Evolutionary conservation across 1,139 yeast species (phyloP).

Genomic region (Blastobotrys niveus): DNA sequence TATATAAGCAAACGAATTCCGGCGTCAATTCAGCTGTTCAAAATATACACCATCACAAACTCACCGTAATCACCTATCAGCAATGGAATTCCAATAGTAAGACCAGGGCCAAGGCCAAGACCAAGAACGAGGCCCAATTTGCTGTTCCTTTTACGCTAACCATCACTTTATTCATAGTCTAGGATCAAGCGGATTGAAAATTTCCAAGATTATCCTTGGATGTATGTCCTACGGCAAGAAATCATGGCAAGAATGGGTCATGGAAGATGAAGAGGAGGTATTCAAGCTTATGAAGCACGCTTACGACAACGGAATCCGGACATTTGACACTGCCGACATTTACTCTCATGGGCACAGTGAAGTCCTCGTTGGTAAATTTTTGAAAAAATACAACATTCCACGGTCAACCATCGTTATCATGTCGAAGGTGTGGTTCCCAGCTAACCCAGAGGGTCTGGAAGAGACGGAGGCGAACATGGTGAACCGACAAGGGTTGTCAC

Average conservation of each 20-base stretch:
- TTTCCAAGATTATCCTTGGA: conserved; percentile 50
- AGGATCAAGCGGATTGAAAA: conserved; percentile 41
- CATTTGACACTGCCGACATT: conserved; percentile 49
- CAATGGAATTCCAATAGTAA: too few species aligned
- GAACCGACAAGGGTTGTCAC: conserved; percentile 40
- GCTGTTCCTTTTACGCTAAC: too few species aligned
- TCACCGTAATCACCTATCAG: too few species aligned
- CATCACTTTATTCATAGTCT: too few species aligned
- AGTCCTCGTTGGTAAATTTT: conserved; percentile 40
- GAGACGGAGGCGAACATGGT: conserved; percentile 35
- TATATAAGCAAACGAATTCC: too few species aligned
- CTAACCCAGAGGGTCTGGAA: conserved; percentile 21
- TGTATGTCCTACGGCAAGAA: conserved; percentile 53
- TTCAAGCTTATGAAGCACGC: conserved; percentile 43
- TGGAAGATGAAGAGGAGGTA: conserved; percentile 42
- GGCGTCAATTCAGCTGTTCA: too few species aligned
- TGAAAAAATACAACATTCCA: conserved; percentile 40
- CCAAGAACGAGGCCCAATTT: too few species aligned
- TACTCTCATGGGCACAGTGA: conserved; percentile 47
- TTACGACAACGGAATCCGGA: conserved; percentile 48
- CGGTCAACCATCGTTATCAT: conserved; percentile 46
- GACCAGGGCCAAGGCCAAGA: too few species aligned
- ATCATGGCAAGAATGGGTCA: conserved; percentile 46
- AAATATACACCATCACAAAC: too few species aligned
- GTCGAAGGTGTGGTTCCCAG: conserved; percentile 32